Evolutionary conservation across 495 filamentous ascomycete species (phyloP).

Genomic region (Coniosporium apollinis): DNA sequence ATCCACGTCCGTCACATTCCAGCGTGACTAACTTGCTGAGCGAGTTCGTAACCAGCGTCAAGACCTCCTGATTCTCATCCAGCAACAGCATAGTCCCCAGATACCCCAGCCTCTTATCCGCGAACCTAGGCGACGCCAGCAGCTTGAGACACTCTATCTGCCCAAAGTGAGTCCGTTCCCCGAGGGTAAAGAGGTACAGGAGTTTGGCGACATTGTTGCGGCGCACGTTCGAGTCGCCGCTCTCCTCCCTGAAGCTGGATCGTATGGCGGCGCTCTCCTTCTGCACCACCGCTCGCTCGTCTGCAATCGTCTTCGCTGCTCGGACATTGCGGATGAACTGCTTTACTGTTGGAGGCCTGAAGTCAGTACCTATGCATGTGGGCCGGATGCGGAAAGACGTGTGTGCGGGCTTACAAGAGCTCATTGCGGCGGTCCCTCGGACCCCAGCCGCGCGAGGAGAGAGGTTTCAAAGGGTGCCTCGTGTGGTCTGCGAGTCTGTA

Average conservation of each 20-base stretch:
- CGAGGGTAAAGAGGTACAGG: constrained; percentile 95
- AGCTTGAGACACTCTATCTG: constrained; percentile 99
- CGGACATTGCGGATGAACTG: constrained; percentile 99
- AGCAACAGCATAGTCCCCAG: constrained; percentile 89
- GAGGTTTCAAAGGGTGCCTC: too few relatives aligned
- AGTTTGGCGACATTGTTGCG: constrained; percentile 98
- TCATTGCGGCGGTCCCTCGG: constrained; percentile 33
- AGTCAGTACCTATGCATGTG: constrained; percentile 11
- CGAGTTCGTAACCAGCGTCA: constrained; percentile 94
- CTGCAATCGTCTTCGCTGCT: constrained; percentile 94
- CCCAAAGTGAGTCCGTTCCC: constrained; percentile 94
- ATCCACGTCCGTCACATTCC: too few relatives aligned
- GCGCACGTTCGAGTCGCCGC: constrained; percentile 70
- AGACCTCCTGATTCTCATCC: constrained; percentile 95
- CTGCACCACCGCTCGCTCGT: constrained; percentile 93
- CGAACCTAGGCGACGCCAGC: constrained; percentile 88
- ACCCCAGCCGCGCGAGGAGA: too few relatives aligned
- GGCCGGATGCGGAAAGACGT: constrained; percentile 17
- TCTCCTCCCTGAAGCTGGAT: constrained; percentile 94
- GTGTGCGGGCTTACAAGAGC: constrained; percentile 40
- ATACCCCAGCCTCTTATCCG: constrained; percentile 93
- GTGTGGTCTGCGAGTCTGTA: too few relatives aligned
- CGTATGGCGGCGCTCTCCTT: constrained; percentile 97
- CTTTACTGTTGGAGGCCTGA: constrained; percentile 49
- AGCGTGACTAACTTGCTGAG: constrained; percentile 75